A percentile compares a stretch with the other conserved stretches of the same genome.
phyloP scores from a whole-genome alignment of 768 basidiomycete species.

The Mycena vitilis region DNA sequence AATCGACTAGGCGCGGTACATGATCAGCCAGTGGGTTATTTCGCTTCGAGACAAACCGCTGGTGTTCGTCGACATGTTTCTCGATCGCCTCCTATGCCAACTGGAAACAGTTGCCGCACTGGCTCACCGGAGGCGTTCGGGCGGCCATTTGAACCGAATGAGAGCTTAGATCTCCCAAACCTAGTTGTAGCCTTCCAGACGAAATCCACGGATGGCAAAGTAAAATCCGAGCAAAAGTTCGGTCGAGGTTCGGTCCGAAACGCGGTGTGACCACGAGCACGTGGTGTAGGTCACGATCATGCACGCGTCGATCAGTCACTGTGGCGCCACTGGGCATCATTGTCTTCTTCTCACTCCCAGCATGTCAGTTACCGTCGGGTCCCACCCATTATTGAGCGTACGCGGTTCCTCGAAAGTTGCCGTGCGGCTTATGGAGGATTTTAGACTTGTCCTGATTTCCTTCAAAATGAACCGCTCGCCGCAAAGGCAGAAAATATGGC shows the following conservation, averaged over 20 bases:
- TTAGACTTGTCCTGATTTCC: conserved; percentile 10
- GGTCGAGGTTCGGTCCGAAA: no score
- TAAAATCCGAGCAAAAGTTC: no score
- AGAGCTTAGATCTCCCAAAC: no score
- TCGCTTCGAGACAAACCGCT: neutral
- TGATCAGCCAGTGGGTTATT: neutral
- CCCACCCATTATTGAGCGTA: conserved; percentile 14
- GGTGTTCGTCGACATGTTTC: neutral
- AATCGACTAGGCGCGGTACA: conserved; percentile 20
- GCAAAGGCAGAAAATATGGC: conserved; percentile 9
- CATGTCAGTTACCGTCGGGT: neutral
- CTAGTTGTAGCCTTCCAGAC: no score
- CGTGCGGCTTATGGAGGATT: conserved; percentile 2
- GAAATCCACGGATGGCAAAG: no score
- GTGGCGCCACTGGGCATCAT: no score
- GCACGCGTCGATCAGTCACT: no score
- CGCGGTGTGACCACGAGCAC: no score
- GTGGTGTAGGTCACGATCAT: no score
- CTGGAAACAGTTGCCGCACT: conserved; percentile 3
- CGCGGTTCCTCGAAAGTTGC: neutral
- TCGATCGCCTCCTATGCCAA: conserved; percentile 7
- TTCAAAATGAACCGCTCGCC: conserved; percentile 1
- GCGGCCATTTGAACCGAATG: neutral
- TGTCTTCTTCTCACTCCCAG: no score
- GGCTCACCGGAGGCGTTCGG: neutral